Percentiles rank a stretch among this genome's conserved stretches.
Conservation (phyloP, 345 rosid species). For the Gossypium mustelinum region DNA sequence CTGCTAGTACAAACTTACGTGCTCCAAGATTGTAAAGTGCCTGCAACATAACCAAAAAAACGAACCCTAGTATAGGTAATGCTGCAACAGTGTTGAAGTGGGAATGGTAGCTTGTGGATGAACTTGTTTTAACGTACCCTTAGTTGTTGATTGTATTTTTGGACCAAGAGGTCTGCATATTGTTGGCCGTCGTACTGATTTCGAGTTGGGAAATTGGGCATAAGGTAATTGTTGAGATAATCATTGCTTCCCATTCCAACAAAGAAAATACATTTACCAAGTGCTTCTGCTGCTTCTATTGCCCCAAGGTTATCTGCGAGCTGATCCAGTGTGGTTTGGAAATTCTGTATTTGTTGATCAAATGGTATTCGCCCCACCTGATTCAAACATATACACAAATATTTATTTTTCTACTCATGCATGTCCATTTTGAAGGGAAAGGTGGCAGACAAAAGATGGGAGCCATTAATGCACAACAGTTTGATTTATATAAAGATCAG, state of each 20-base stretch:
- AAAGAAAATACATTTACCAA: slow-evolving; percentile 63
- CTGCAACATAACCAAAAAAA: slow-evolving; percentile 22
- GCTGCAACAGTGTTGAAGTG: background rate
- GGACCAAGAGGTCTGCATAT: slow-evolving; percentile 66
- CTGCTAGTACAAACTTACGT: slow-evolving; percentile 71
- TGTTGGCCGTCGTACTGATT: slow-evolving; percentile 69
- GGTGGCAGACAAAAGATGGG: too few species aligned
- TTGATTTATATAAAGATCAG: background rate
- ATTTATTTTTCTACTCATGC: background rate
- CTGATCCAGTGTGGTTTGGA: slow-evolving; percentile 70
- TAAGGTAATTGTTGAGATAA: slow-evolving; percentile 87
- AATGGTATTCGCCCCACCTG: slow-evolving; percentile 94
- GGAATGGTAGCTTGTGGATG: background rate
- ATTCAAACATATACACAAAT: background rate
- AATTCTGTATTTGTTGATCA: slow-evolving; percentile 72
- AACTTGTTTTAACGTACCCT: slow-evolving; percentile 36
- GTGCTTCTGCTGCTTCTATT: slow-evolving; percentile 39
- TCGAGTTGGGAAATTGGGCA: slow-evolving; percentile 82
- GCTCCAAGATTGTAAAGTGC: slow-evolving; percentile 80
- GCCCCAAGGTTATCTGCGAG: slow-evolving; percentile 58
- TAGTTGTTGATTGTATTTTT: slow-evolving; percentile 61
- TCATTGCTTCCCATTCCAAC: slow-evolving; percentile 98
- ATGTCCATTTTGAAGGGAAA: background rate
- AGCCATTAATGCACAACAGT: too few species aligned
- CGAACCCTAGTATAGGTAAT: too few species aligned